phyloP scores from a whole-genome alignment of 2,329 filamentous ascomycete genomes.

The Shiraia bambusicola region DNA sequence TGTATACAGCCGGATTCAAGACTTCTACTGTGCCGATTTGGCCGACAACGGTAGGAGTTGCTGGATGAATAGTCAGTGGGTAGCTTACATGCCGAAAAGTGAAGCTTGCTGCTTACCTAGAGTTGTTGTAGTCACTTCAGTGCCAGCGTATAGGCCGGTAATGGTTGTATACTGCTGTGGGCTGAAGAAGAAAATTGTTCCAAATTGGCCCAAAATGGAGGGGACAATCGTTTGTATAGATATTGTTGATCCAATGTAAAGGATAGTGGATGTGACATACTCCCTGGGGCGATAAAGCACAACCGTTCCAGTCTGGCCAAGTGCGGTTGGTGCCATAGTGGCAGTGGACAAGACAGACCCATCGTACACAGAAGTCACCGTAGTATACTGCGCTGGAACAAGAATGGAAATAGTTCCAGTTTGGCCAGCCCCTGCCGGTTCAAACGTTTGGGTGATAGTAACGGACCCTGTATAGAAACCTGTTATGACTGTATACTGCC shows the following conservation, averaged over 20 bases:
- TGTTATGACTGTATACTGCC: neutral
- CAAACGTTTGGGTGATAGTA: neutral
- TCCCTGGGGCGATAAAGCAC: neutral
- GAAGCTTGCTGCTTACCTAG: neutral
- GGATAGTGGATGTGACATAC: neutral
- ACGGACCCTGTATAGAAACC: neutral
- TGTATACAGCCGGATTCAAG: neutral
- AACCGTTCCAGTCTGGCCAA: conserved; percentile 1
- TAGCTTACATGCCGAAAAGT: too few relatives aligned
- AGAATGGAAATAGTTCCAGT: neutral
- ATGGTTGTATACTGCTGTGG: neutral
- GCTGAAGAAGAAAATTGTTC: too few relatives aligned
- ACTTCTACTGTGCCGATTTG: conserved; percentile 3
- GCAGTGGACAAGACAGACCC: neutral
- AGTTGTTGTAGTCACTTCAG: neutral
- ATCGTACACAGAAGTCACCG: neutral
- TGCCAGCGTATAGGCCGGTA: neutral
- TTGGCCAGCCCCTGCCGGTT: neutral
- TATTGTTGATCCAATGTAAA: neutral
- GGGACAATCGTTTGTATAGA: neutral
- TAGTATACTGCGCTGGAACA: neutral
- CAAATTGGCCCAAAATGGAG: too few relatives aligned
- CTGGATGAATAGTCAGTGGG: neutral
- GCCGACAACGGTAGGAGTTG: neutral
- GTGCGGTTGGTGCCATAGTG: neutral